Base-by-base conservation (phyloP, 2,329 filamentous ascomycete species). In the Hirsutella minnesotensis region DNA sequence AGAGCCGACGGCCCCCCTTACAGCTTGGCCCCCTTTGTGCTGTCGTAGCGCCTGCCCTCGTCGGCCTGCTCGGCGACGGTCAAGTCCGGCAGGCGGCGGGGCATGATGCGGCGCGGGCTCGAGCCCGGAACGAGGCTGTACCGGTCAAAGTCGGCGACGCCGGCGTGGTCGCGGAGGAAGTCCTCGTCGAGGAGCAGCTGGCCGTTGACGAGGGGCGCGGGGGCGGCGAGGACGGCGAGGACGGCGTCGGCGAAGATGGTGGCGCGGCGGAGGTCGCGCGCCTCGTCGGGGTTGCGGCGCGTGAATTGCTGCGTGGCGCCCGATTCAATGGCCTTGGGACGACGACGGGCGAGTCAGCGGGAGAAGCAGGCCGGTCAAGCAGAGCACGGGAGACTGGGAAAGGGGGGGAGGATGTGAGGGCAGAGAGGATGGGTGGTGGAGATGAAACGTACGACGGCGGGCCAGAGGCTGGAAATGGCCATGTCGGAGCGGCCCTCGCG, bases 391-490 rank as follows among this genome's bases (percentile, higher is more conserved):
- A 27, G 24, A 27, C 5, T 8, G 13, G 15, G 7, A 34, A 34
- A 20, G 21, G 20, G 36, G 36, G 18, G 5, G n/a, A 24, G 9
- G 13, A 13, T 36, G 16, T 33, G 10, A 39, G 18, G 39, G 1
- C 12, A 10, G 2, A 12, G 15, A 31, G 22, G 16, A 31, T 4
- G n/a, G n/a, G n/a, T n/a, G n/a, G n/a, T n/a, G 7, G 27, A 18
- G 15, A 22, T 24, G 16, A 16, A 29, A 64, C 78, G 51, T 63
- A 84, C 83, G 24, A 71, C 74, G 4, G 86, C 86, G 10, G 86
- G 86, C 87, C 87, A 94, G 5, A 94, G 73, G 50, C 82, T 85
- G 0, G 81, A 86, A 43, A 92, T 79, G 10, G 83, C 81, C 83
- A 90, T 87, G 5, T 76, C 67, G 0, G 54, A 63, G 51, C 75